phyloP scores from a whole-genome alignment of 495 filamentous ascomycete species.

The Penicillium soppii region DNA sequence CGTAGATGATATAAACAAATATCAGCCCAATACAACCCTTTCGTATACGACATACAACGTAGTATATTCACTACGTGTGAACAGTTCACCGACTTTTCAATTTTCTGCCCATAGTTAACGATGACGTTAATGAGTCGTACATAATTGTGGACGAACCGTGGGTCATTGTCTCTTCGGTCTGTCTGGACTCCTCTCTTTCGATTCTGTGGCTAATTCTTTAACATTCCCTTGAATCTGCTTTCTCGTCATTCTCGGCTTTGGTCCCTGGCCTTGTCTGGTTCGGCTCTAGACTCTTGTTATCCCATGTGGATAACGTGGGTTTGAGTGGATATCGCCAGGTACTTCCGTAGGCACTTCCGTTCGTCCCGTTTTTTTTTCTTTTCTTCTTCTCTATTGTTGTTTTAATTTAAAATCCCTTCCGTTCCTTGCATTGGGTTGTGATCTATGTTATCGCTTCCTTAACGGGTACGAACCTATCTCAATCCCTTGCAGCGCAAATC shows the following conservation, averaged over 20 bases:
- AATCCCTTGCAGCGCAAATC: conserved; percentile 3
- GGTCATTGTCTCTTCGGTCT: not conserved
- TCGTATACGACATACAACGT: no score
- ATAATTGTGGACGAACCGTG: conserved; percentile 8
- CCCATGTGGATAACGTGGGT: conserved; percentile 14
- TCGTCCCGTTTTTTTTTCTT: conserved; percentile 1
- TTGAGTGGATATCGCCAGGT: conserved; percentile 11
- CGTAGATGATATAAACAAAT: not conserved
- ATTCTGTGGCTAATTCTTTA: not conserved
- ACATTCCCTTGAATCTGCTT: not conserved
- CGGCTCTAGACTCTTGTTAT: conserved; percentile 12
- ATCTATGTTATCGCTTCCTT: not conserved
- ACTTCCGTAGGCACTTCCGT: conserved; percentile 14
- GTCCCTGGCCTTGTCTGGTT: conserved; percentile 18
- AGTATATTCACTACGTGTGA: no score
- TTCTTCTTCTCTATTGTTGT: not conserved
- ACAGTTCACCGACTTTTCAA: not conserved
- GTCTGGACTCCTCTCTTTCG: not conserved
- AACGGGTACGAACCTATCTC: not conserved
- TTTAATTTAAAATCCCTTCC: not conserved
- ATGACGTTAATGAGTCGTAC: not conserved
- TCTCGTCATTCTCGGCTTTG: conserved; percentile 3
- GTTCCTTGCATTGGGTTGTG: conserved; percentile 10
- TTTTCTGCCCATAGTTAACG: no score
- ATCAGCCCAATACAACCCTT: no score